Evolutionary conservation across 148 eudicot genomes (phyloP).

Genomic region (Talinum fruticosum): DNA sequence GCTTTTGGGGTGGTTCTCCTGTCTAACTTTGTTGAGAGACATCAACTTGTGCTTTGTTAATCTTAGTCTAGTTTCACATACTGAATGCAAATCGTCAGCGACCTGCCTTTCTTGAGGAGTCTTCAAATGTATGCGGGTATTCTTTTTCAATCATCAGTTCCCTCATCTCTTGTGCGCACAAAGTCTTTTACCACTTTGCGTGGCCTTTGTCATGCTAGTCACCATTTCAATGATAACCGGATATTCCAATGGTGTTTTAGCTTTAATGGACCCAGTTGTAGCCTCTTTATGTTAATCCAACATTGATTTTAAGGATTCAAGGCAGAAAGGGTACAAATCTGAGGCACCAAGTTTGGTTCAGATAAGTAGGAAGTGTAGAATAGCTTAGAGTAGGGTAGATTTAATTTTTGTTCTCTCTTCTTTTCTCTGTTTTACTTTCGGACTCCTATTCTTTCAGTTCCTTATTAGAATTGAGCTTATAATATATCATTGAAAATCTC

Average conservation of each 20-base stretch:
- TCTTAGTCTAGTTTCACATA: background rate
- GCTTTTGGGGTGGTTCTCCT: background rate
- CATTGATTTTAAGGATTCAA: no score
- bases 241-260: conserved; percentile 8
- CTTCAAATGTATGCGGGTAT: conserved; percentile 3
- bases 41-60: background rate
- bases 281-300: conserved; percentile 14
- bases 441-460: no score
- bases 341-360: no score
- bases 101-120: conserved; percentile 16
- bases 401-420: no score
- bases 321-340: no score
- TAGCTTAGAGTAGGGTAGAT: no score
- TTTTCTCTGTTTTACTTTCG: no score
- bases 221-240: background rate
- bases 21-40: background rate
- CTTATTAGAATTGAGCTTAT: no score
- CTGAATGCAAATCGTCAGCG: background rate
- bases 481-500: no score
- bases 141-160: background rate
- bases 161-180: background rate
- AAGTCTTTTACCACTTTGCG: conserved; percentile 13
- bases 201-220: conserved; percentile 10
- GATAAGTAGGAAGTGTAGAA: no score
- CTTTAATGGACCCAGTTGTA: background rate